A percentile compares a stretch with the other conserved stretches of the same genome.
Conservation (phyloP, 352 stramenopile species). For the Globisporangium solare region DNA sequence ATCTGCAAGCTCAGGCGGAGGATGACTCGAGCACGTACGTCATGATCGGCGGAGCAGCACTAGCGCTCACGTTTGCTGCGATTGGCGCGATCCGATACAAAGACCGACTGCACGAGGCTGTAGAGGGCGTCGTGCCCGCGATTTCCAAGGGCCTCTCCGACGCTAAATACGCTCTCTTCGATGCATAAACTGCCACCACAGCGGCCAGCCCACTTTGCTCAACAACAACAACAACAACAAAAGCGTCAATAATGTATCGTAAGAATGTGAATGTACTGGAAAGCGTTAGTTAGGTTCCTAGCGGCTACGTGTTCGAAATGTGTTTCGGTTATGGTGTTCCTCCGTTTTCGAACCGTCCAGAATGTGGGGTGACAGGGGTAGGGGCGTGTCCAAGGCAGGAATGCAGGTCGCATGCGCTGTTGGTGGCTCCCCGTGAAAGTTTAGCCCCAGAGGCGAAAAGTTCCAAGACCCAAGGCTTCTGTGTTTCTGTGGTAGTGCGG, state of each 20-base stretch:
- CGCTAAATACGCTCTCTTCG: slow-evolving; percentile 63
- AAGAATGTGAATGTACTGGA: neutral
- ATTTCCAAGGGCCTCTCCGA: slow-evolving; percentile 57
- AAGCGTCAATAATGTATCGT: too few species aligned
- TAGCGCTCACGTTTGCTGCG: slow-evolving; percentile 40
- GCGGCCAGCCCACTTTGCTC: neutral
- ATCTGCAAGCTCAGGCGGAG: slow-evolving; percentile 6
- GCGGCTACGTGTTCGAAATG: neutral
- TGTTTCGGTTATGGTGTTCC: neutral
- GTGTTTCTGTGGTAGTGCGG: neutral
- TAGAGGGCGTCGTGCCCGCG: slow-evolving; percentile 33
- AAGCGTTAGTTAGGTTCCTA: neutral
- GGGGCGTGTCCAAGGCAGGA: neutral
- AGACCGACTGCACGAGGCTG: slow-evolving; percentile 38
- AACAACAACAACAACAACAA: too few species aligned
- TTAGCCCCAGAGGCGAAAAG: slow-evolving; percentile 4
- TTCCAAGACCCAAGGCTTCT: slow-evolving; percentile 1
- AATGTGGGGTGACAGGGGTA: neutral
- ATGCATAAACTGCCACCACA: slow-evolving; percentile 24
- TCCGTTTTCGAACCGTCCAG: neutral
- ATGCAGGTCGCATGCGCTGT: slow-evolving; percentile 1
- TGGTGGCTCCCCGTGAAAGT: slow-evolving; percentile 14
- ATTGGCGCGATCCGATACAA: slow-evolving; percentile 45
- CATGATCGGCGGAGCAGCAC: slow-evolving; percentile 41
- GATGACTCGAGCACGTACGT: slow-evolving; percentile 32